Evolutionary conservation across 2,329 filamentous ascomycete species (phyloP).

Genomic region (Aspergillus sojae): DNA sequence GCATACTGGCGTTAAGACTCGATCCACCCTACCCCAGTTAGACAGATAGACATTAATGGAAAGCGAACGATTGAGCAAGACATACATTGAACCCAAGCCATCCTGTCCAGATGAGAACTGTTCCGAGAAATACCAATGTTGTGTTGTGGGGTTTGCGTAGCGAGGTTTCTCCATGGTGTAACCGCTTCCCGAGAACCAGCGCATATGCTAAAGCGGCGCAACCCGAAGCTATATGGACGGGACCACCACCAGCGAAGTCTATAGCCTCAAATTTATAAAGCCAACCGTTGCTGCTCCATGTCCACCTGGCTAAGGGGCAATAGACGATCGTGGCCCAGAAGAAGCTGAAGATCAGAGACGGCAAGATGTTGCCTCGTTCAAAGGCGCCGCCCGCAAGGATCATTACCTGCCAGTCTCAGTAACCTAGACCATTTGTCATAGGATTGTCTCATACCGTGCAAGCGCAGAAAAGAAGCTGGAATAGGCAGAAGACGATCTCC

Average conservation of each 20-base stretch:
- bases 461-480: slow-evolving; percentile 64
- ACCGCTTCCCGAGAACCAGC: slow-evolving; percentile 71
- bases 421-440: neutral
- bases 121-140: slow-evolving; percentile 72
- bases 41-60: neutral
- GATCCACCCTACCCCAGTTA: slow-evolving; percentile 49
- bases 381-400: slow-evolving; percentile 68
- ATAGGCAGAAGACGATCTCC: slow-evolving; percentile 68
- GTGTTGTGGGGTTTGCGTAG: slow-evolving; percentile 68
- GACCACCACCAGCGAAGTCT: slow-evolving; percentile 75
- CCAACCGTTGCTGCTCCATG: slow-evolving; percentile 76
- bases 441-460: slow-evolving; percentile 35
- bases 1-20: slow-evolving; percentile 55
- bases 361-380: slow-evolving; percentile 64
- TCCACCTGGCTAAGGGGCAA: slow-evolving; percentile 75
- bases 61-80: neutral
- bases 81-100: slow-evolving; percentile 61
- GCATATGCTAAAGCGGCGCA: slow-evolving; percentile 73
- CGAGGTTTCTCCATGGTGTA: slow-evolving; percentile 55
- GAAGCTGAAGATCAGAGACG: slow-evolving; percentile 70
- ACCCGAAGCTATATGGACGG: slow-evolving; percentile 74
- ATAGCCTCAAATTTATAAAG: slow-evolving; percentile 68
- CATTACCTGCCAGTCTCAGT: slow-evolving; percentile 55
- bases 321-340: slow-evolving; percentile 73
- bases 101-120: slow-evolving; percentile 51